Base-by-base conservation (phyloP, 805 yeast species). In the Starmerella kuoi region DNA sequence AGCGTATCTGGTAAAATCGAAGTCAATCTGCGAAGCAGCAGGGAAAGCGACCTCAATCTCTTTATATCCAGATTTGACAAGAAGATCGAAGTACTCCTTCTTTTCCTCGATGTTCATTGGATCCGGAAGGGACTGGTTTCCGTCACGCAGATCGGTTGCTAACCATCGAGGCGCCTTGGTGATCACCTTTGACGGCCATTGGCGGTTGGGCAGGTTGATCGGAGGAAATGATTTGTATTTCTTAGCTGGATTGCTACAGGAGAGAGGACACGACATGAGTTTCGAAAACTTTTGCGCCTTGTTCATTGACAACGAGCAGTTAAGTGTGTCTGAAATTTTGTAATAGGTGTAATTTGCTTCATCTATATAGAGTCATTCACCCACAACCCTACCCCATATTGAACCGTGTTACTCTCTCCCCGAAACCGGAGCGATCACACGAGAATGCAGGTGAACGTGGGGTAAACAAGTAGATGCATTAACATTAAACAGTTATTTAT, bases 1-100 rank as follows among this genome's bases (percentile, higher is more conserved):
- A 27, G 86, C 85, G 55, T 67, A 76, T 38, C 83, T 67, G 26
- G 91, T 81, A 62, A 81, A 82, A 55, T 81, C 88, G 54, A 80
- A 81, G 61, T 82, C 91, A 23, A 73, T 69, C 58, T 80, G 87
- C 3, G 84, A 75, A 3, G 91, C 91, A 15, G 82, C 69, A 4
- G 91, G 91, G 61, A 81, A 81, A 0, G 86, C 75, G 18, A 82
- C 91, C 60, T 81, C 91, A 45, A 81, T 81, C 60, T 81, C 91
- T 58, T 81, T 81, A 63, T 77, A 81, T 1, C 93, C 93, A 31
- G 80, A 61, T 22, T 77, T 80, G 14, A 80, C 70, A 32, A 81
- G 65, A 58, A 79, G 77, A 41, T 72, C 63, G 59, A 80, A 79
- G 61, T 77, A 81, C 41, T 67, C 72, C 55, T 76, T 76, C 62